These are phyloP conservation scores for Earliella scabrosa DNA, from an alignment of 1,284 basidiomycete genomes.

Conservation along the genomic window DNA sequence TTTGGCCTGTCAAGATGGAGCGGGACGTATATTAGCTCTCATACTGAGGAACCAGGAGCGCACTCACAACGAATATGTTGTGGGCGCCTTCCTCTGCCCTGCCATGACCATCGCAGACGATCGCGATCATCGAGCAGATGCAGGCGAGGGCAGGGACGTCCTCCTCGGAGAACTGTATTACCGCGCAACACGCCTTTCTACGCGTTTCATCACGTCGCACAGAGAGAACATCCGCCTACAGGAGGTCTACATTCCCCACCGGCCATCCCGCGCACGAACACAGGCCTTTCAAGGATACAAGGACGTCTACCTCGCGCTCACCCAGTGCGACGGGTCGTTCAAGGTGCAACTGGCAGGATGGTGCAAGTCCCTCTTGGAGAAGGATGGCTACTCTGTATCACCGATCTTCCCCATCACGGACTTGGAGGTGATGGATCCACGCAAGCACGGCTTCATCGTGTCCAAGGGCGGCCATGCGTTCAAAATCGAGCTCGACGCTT, in stretches of 20 bases:
- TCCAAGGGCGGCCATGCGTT: not conserved
- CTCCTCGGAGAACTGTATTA: slow-evolving; percentile 11
- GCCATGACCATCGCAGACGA: slow-evolving; percentile 5
- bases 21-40: slow-evolving; percentile 11
- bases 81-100: slow-evolving; percentile 8
- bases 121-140: not conserved
- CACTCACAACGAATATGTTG: slow-evolving; percentile 2
- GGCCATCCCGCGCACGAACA: slow-evolving; percentile 5
- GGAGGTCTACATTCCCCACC: slow-evolving; percentile 18
- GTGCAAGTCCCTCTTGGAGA: slow-evolving; percentile 6
- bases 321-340: slow-evolving; percentile 3
- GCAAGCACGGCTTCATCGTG: not conserved
- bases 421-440: not conserved
- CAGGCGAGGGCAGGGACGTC: not conserved
- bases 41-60: slow-evolving; percentile 5
- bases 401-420: not conserved
- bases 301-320: slow-evolving; percentile 1
- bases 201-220: slow-evolving; percentile 2
- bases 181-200: slow-evolving; percentile 4
- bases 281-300: slow-evolving; percentile 9
- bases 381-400: not conserved
- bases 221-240: not conserved
- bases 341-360: slow-evolving; percentile 7
- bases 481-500: not conserved
- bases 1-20: slow-evolving; percentile 10